These are phyloP conservation scores for Magnusiomyces tetraspermus DNA, from an alignment of 1,139 yeast species.

Conservation along the genomic window DNA sequence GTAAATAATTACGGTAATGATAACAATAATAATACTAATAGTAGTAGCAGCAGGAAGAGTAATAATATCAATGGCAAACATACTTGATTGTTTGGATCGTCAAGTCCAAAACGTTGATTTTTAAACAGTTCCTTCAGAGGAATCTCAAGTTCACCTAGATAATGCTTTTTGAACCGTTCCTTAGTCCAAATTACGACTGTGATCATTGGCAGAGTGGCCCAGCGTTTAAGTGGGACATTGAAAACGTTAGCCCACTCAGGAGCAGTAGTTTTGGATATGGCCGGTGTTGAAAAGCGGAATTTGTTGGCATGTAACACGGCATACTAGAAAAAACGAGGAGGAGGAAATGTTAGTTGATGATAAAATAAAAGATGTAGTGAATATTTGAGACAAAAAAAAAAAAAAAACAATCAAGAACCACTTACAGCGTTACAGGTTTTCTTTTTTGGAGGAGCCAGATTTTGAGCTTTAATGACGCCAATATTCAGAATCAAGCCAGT, in stretches of 20 bases:
- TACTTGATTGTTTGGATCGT: constrained; percentile 18
- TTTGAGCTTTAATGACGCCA: not conserved
- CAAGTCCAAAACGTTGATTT: constrained; percentile 17
- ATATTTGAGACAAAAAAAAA: no score
- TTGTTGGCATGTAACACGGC: constrained; percentile 11
- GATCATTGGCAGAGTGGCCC: constrained; percentile 23
- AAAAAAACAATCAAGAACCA: not conserved
- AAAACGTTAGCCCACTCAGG: constrained; percentile 34
- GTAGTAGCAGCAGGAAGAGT: no score
- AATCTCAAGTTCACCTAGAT: constrained; percentile 51
- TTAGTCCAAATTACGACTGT: constrained; percentile 34
- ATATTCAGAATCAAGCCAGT: not conserved
- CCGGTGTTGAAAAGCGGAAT: constrained; percentile 6
- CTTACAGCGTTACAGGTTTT: constrained; percentile 3
- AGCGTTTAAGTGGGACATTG: constrained; percentile 22
- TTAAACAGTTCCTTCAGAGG: constrained; percentile 28
- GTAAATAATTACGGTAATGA: no score
- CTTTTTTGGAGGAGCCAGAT: not conserved
- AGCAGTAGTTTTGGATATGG: constrained; percentile 19
- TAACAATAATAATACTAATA: no score
- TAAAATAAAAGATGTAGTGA: no score
- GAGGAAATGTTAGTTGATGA: no score
- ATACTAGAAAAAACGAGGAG: constrained; percentile 3
- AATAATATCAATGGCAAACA: no score
- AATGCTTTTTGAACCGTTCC: constrained; percentile 32